phyloP scores from a whole-genome alignment of 1,284 basidiomycete species.

The Malassezia equina region DNA sequence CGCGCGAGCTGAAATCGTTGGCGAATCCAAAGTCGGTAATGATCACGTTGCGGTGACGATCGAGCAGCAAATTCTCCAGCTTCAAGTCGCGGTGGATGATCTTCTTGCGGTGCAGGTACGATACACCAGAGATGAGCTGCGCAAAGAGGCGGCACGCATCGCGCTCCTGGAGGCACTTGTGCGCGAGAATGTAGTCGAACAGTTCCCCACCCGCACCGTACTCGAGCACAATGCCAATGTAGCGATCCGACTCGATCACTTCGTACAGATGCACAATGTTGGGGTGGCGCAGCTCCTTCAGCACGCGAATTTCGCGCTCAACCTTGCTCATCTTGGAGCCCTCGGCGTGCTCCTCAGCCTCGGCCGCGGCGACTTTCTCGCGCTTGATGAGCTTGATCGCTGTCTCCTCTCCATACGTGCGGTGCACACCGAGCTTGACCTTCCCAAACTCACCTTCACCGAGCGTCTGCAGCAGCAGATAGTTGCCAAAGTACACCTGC shows the following conservation, averaged over 20 bases:
- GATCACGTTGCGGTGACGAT: slow-evolving; percentile 94
- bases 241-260: slow-evolving; percentile 98
- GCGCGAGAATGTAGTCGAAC: slow-evolving; percentile 97
- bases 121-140: slow-evolving; percentile 94
- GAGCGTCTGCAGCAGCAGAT: slow-evolving; percentile 45
- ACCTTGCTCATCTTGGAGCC: slow-evolving; percentile 80
- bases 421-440: slow-evolving; percentile 93
- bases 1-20: slow-evolving; percentile 69
- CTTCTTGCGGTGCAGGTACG: slow-evolving; percentile 98
- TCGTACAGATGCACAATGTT: slow-evolving; percentile 98
- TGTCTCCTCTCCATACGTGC: slow-evolving; percentile 89
- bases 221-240: slow-evolving; percentile 98
- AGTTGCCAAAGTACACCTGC: slow-evolving; percentile 48
- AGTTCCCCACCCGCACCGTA: slow-evolving; percentile 94
- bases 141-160: slow-evolving; percentile 94
- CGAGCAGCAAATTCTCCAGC: slow-evolving; percentile 91
- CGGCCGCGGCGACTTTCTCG: slow-evolving; percentile 74
- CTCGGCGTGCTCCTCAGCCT: slow-evolving; percentile 19
- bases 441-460: slow-evolving; percentile 98
- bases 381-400: slow-evolving; percentile 94
- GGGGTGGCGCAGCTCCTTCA: slow-evolving; percentile 89
- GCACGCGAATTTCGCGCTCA: slow-evolving; percentile 90
- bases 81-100: slow-evolving; percentile 99
- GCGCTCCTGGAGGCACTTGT: slow-evolving; percentile 87
- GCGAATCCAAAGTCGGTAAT: slow-evolving; percentile 99